Evolutionary conservation across 257 asterid species (phyloP).

Genomic region (Lycium ferocissimum): DNA sequence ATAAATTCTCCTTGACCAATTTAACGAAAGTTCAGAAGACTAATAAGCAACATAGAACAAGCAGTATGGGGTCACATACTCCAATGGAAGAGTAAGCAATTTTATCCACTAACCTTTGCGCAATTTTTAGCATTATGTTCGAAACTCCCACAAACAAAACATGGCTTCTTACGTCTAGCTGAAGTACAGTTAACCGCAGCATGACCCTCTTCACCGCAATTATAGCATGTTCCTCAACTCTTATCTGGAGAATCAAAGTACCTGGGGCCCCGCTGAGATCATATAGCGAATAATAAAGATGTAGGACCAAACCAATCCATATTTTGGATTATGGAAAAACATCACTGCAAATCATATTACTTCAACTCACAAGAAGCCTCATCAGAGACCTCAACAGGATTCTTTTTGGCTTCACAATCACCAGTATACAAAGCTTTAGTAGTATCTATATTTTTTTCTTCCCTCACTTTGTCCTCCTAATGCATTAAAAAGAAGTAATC

Average conservation of each 20-base stretch:
- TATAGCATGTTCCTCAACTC: slow-evolving; percentile 94
- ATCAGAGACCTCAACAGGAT: slow-evolving; percentile 56
- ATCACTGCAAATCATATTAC: slow-evolving; percentile 46
- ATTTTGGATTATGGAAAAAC: slow-evolving; percentile 37
- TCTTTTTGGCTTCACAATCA: slow-evolving; percentile 46
- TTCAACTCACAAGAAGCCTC: slow-evolving; percentile 97
- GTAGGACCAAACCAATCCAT: slow-evolving; percentile 36
- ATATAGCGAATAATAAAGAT: slow-evolving; percentile 46
- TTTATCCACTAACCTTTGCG: slow-evolving; percentile 60
- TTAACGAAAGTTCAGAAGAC: neutral
- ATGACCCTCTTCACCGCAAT: slow-evolving; percentile 99
- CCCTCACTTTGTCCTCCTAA: slow-evolving; percentile 58
- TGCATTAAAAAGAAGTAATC: slow-evolving; percentile 24
- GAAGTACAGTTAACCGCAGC: slow-evolving; percentile 71
- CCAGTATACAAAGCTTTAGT: slow-evolving; percentile 47
- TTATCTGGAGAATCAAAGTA: slow-evolving; percentile 94
- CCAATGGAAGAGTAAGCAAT: slow-evolving; percentile 12
- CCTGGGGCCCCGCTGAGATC: slow-evolving; percentile 96
- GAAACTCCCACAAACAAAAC: slow-evolving; percentile 93
- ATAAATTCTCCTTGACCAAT: neutral
- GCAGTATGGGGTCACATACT: slow-evolving; percentile 15
- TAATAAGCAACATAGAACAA: slow-evolving; percentile 3
- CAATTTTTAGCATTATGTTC: slow-evolving; percentile 88
- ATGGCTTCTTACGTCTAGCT: slow-evolving; percentile 89
- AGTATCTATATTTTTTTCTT: slow-evolving; percentile 27